Percentiles rank a stretch among this genome's conserved stretches.
Conservation (phyloP, 169 alveolate genomes). For the Eimeria falciformis region DNA sequence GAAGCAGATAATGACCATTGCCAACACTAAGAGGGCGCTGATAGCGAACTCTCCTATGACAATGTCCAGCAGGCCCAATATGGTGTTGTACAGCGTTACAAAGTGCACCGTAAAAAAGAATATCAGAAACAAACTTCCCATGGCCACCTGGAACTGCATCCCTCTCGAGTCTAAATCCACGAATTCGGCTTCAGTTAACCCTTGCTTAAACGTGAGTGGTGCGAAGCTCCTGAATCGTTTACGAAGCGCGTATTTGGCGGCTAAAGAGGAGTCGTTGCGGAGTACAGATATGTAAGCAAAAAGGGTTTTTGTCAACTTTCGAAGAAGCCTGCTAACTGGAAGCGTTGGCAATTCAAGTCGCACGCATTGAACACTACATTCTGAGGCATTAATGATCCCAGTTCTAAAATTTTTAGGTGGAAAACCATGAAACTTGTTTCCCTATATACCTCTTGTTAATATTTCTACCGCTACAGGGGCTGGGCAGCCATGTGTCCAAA, state of each 20-base stretch:
- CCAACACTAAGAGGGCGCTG: neutral
- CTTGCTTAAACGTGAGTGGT: neutral
- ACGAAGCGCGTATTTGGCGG: neutral
- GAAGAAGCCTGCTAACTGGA: neutral
- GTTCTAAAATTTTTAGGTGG: too few species aligned
- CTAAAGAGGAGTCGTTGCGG: neutral
- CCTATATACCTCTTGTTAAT: too few species aligned
- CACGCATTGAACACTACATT: too few species aligned
- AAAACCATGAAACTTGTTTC: too few species aligned
- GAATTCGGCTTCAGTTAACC: neutral
- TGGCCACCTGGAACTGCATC: constrained; percentile 15
- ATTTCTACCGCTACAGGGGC: too few species aligned
- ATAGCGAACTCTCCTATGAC: neutral
- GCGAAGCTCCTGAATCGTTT: neutral
- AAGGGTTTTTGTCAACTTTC: neutral
- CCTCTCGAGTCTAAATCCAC: neutral
- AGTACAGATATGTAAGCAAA: neutral
- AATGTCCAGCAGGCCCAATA: neutral
- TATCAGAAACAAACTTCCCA: neutral
- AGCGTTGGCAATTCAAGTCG: neutral
- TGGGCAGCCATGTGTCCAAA: too few species aligned
- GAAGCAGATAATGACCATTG: neutral
- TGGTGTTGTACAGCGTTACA: neutral
- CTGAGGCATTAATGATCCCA: too few species aligned
- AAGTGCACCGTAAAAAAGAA: neutral